Conservation (phyloP, 495 filamentous ascomycete genomes). For the Penicillium robsamsonii region DNA sequence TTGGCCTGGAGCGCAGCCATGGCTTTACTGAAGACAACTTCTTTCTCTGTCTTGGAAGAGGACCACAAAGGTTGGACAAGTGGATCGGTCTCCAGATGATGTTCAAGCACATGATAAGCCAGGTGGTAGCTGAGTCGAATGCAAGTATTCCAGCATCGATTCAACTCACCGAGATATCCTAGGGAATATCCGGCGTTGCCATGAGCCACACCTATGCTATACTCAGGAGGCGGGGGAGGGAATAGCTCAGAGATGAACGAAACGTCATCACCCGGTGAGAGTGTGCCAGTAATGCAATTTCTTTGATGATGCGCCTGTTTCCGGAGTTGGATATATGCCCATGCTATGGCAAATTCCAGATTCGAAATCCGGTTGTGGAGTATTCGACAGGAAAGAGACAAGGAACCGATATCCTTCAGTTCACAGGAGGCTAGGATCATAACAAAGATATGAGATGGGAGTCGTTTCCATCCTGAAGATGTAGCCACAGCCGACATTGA, state of each 20-base stretch:
- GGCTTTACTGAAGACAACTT: slow-evolving; percentile 27
- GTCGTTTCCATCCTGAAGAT: slow-evolving; percentile 20
- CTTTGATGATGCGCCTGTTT: slow-evolving; percentile 3
- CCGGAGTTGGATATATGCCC: slow-evolving; percentile 24
- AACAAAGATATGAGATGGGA: slow-evolving; percentile 27
- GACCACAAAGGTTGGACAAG: slow-evolving; percentile 20
- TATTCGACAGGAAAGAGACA: slow-evolving; percentile 25
- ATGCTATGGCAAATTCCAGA: slow-evolving; percentile 25
- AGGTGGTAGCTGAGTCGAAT: slow-evolving; percentile 29
- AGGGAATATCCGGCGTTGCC: slow-evolving; percentile 32
- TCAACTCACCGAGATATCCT: slow-evolving; percentile 29
- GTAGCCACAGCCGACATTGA: slow-evolving; percentile 4
- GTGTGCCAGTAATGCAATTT: neutral
- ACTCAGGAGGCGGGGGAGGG: slow-evolving; percentile 32
- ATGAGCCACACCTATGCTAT: slow-evolving; percentile 13
- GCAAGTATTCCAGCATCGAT: slow-evolving; percentile 32
- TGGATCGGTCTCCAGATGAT: slow-evolving; percentile 28
- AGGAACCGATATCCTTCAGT: slow-evolving; percentile 22
- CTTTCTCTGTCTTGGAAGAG: slow-evolving; percentile 30
- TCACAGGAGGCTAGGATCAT: slow-evolving; percentile 22
- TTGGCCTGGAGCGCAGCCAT: slow-evolving; percentile 26
- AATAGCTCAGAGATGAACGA: slow-evolving; percentile 32
- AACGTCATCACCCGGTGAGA: slow-evolving; percentile 28
- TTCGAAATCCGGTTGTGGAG: slow-evolving; percentile 22
- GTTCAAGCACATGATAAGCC: slow-evolving; percentile 25